A percentile compares a stretch with the other conserved stretches of the same genome.
These are phyloP conservation scores for Euphorbia celastroides DNA, from an alignment of 441 rosid species.

Conservation along the genomic window DNA sequence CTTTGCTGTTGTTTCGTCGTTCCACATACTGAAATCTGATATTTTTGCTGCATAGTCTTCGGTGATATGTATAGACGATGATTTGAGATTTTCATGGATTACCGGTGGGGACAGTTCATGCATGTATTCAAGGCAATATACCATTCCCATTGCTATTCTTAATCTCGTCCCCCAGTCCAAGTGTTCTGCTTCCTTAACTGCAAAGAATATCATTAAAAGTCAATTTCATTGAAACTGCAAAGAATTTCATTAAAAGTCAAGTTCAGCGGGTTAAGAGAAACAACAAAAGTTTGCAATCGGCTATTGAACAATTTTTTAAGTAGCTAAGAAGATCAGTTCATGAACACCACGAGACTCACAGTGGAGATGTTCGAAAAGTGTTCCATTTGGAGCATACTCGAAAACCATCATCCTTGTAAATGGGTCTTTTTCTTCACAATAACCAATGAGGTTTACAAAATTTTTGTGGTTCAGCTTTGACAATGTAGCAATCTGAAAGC, in stretches of 20 bases:
- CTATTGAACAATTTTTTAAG: too few relatives aligned
- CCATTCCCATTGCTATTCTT: conserved; percentile 77
- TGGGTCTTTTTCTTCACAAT: conserved; percentile 73
- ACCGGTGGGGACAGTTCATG: conserved; percentile 76
- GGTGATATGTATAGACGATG: conserved; percentile 61
- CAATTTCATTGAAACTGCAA: conserved; percentile 9
- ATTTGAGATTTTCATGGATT: conserved; percentile 48
- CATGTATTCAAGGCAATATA: conserved; percentile 89
- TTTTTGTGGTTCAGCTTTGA: conserved; percentile 86
- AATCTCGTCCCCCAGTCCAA: conserved; percentile 77
- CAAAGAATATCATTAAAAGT: conserved; percentile 19
- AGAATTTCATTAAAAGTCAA: too few relatives aligned
- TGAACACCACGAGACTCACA: conserved; percentile 38
- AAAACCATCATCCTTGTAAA: conserved; percentile 89
- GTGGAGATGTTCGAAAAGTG: conserved; percentile 88
- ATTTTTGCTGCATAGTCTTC: conserved; percentile 96
- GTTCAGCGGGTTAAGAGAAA: too few relatives aligned
- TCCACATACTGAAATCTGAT: conserved; percentile 68
- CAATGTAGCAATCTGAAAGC: conserved; percentile 61
- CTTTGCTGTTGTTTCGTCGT: conserved; percentile 34
- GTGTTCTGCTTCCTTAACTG: conserved; percentile 82
- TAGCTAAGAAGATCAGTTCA: too few relatives aligned
- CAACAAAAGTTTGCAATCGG: too few relatives aligned
- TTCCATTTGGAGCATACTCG: conserved; percentile 93
- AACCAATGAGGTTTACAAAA: conserved; percentile 79